phyloP scores from a whole-genome alignment of 2,329 filamentous ascomycete species.

The Cercospora beticola region DNA sequence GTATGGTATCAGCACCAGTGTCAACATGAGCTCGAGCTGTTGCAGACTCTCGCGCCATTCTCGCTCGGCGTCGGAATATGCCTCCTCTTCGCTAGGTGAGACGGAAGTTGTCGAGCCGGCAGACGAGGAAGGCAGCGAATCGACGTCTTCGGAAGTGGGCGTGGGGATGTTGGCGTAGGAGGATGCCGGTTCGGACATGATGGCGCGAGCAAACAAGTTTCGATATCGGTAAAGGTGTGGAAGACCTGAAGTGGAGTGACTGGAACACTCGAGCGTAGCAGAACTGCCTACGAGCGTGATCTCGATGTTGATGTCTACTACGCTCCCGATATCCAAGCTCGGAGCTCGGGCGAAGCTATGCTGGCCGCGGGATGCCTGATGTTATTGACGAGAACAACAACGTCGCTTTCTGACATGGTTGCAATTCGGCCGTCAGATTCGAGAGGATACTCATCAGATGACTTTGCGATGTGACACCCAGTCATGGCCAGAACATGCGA shows the following conservation, averaged over 20 bases:
- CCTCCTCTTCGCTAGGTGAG: constrained; percentile 47
- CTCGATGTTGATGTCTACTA: not conserved
- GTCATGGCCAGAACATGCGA: not conserved
- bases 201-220: not conserved
- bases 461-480: not conserved
- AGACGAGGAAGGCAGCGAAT: constrained; percentile 53
- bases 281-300: not conserved
- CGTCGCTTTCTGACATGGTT: not conserved
- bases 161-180: constrained; percentile 50
- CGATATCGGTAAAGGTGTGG: not conserved
- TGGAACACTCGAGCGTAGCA: constrained; percentile 6
- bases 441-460: not conserved
- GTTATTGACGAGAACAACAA: not conserved
- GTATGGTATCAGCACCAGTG: constrained; percentile 92
- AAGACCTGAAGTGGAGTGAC: not conserved
- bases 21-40: constrained; percentile 87
- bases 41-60: constrained; percentile 95
- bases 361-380: not conserved
- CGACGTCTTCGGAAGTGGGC: constrained; percentile 44
- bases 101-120: constrained; percentile 50
- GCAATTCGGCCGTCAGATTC: not conserved
- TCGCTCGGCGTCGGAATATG: constrained; percentile 77
- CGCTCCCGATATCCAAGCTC: not conserved
- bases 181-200: constrained; percentile 50
- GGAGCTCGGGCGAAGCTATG: constrained; percentile 3